Evolutionary conservation across 2,329 filamentous ascomycete species (phyloP).

Genomic region (Pseudogymnoascus sp.): DNA sequence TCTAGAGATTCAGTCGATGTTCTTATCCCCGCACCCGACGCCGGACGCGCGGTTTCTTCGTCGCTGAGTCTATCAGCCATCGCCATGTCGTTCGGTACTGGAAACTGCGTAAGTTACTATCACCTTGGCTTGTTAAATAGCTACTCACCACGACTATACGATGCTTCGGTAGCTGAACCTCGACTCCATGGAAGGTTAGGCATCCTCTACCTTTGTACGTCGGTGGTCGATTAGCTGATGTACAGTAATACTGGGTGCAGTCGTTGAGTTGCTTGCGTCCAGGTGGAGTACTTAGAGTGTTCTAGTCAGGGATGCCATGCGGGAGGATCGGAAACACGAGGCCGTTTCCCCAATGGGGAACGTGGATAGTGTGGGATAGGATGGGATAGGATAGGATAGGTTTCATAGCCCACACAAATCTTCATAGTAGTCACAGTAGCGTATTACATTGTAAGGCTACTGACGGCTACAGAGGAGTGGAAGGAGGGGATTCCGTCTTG

Average conservation of each 20-base stretch:
- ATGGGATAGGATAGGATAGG: background rate
- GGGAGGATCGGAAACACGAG: conserved; percentile 6
- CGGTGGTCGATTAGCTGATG: background rate
- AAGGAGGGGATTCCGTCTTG: background rate
- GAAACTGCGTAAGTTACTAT: background rate
- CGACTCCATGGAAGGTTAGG: background rate
- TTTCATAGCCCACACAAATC: background rate
- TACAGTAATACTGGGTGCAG: background rate
- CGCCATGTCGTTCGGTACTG: background rate
- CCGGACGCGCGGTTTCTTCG: conserved; percentile 20
- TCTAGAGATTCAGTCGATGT: conserved; percentile 1
- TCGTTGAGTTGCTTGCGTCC: background rate
- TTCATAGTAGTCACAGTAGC: background rate
- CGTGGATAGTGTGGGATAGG: background rate
- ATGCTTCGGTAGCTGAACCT: background rate
- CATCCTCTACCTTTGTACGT: background rate
- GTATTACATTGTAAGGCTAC: background rate
- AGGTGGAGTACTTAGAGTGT: background rate
- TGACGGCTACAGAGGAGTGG: background rate
- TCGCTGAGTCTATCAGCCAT: conserved; percentile 14
- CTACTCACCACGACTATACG: conserved; percentile 8
- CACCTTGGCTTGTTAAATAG: background rate
- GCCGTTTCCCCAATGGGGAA: background rate
- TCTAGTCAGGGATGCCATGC: conserved; percentile 1
- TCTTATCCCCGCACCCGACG: conserved; percentile 16